phyloP scores from a whole-genome alignment of 805 yeast species.

The Dipodascus geniculatus region DNA sequence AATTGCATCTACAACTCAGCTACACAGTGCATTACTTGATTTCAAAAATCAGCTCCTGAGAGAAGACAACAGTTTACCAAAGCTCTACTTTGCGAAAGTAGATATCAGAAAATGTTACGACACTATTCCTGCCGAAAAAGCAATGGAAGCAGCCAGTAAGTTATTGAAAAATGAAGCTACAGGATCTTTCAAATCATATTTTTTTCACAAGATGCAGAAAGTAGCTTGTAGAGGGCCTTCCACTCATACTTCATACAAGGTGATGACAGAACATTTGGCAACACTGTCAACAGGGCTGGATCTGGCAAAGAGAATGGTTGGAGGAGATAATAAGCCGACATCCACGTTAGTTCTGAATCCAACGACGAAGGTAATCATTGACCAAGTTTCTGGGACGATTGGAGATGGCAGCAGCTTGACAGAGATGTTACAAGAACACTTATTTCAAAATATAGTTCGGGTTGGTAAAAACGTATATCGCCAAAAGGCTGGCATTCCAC shows the following conservation, averaged over 20 bases:
- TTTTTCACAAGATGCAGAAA: constrained; percentile 7
- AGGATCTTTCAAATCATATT: constrained; percentile 4
- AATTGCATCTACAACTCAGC: constrained; percentile 34
- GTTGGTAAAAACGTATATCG: constrained; percentile 27
- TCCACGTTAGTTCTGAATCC: neutral
- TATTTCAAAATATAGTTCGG: constrained; percentile 34
- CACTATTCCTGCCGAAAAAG: constrained; percentile 29
- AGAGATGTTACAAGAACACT: constrained; percentile 25
- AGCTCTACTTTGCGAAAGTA: constrained; percentile 47
- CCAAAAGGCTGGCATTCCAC: constrained; percentile 66
- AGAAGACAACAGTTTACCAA: constrained; percentile 19
- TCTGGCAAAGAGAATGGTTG: constrained; percentile 22
- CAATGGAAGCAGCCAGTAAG: constrained; percentile 8
- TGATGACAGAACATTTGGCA: neutral
- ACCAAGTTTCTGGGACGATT: constrained; percentile 34
- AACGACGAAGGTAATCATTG: constrained; percentile 17
- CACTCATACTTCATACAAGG: neutral
- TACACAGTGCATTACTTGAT: constrained; percentile 28
- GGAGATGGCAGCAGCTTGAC: constrained; percentile 29
- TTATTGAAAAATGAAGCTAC: constrained; percentile 8
- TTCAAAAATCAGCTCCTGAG: constrained; percentile 27
- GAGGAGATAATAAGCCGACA: constrained; percentile 9
- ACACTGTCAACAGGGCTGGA: constrained; percentile 5
- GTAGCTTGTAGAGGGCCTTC: constrained; percentile 4
- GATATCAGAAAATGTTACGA: constrained; percentile 76